These are phyloP conservation scores for Xylariales sp. DNA, from an alignment of 2,329 filamentous ascomycete genomes.

Conservation along the genomic window DNA sequence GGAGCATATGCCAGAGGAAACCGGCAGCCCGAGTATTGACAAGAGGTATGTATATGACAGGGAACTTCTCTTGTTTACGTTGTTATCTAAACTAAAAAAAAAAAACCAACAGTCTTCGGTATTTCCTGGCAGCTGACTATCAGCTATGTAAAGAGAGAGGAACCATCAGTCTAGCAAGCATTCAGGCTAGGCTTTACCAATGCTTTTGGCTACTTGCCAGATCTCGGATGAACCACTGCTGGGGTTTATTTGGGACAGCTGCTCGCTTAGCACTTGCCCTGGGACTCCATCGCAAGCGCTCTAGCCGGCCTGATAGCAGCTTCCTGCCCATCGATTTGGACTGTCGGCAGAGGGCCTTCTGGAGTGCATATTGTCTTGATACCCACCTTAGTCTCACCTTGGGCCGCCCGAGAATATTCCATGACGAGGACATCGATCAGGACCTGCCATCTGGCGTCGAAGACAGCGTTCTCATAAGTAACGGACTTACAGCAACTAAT, in stretches of 20 bases:
- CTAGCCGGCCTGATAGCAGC: conserved; percentile 10
- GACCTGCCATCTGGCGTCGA: conserved; percentile 51
- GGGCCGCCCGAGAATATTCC: conserved; percentile 56
- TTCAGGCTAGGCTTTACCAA: conserved; percentile 29
- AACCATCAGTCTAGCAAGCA: conserved; percentile 19
- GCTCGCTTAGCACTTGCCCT: conserved; percentile 32
- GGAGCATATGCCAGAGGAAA: conserved; percentile 32
- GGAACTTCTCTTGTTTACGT: background rate
- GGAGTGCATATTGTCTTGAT: conserved; percentile 61
- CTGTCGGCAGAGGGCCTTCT: conserved; percentile 47
- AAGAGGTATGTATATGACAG: background rate
- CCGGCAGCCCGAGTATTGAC: no score
- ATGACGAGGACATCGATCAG: conserved; percentile 63
- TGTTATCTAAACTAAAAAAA: no score
- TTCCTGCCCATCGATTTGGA: conserved; percentile 29
- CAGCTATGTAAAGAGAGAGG: conserved; percentile 20
- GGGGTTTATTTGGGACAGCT: conserved; percentile 39
- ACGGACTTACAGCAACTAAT: background rate
- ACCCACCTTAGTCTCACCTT: conserved; percentile 60
- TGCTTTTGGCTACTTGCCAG: conserved; percentile 38
- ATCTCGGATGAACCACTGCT: conserved; percentile 43
- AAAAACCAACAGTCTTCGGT: conserved; percentile 9
- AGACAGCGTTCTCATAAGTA: conserved; percentile 38
- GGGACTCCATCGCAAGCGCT: conserved; percentile 29
- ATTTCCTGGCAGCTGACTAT: conserved; percentile 17